These are phyloP conservation scores for Cercospora sp. DNA, from an alignment of 2,329 filamentous ascomycete genomes.

Conservation along the genomic window DNA sequence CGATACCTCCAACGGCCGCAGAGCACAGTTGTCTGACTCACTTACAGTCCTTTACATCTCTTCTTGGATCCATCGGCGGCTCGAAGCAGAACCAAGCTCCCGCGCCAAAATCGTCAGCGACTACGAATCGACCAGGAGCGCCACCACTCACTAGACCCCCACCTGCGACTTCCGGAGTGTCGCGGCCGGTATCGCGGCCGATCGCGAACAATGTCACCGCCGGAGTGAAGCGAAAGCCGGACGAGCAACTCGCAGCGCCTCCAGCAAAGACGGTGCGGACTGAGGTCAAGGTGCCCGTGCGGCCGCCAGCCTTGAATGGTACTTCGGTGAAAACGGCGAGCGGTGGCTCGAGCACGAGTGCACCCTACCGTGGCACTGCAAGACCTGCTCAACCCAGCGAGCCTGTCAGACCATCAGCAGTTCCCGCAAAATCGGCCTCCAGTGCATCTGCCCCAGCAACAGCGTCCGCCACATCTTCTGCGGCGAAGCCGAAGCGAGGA, in stretches of 20 bases:
- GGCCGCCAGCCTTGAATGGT: constrained; percentile 17
- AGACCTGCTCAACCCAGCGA: constrained; percentile 18
- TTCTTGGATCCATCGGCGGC: constrained; percentile 36
- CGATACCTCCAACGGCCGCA: background rate
- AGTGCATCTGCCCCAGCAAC: constrained; percentile 21
- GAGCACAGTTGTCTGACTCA: constrained; percentile 25
- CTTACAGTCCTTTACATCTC: constrained; percentile 35
- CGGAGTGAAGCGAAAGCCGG: constrained; percentile 40
- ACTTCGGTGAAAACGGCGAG: constrained; percentile 30
- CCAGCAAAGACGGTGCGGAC: constrained; percentile 38
- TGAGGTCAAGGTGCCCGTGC: constrained; percentile 36
- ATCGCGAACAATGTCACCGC: constrained; percentile 33
- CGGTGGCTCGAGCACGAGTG: constrained; percentile 19
- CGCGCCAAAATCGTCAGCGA: constrained; percentile 14
- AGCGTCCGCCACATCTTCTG: constrained; percentile 25
- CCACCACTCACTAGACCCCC: constrained; percentile 9
- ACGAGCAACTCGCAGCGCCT: constrained; percentile 40
- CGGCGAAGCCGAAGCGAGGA: constrained; percentile 60
- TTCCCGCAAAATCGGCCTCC: constrained; percentile 8
- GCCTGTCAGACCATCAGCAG: constrained; percentile 21
- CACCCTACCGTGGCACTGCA: constrained; percentile 23
- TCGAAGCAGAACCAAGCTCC: constrained; percentile 27
- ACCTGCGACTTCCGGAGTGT: constrained; percentile 20
- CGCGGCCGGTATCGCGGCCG: constrained; percentile 26
- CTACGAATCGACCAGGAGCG: constrained; percentile 24